phyloP scores from a whole-genome alignment of 2,329 filamentous ascomycete species.

The Ceratocystiopsis sp. region DNA sequence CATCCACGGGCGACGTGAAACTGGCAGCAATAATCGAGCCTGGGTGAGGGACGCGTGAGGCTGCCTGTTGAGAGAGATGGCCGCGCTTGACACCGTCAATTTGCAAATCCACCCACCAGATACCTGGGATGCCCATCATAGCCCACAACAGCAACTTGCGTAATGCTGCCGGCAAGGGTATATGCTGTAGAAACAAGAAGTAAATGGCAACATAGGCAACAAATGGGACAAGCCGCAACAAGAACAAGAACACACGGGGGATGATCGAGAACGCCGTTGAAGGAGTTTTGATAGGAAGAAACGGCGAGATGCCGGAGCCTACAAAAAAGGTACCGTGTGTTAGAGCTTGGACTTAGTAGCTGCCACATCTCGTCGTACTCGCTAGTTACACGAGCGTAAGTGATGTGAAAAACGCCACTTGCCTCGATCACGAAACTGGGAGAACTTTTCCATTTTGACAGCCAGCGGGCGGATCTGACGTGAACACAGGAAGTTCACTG shows the following conservation, averaged over 20 bases:
- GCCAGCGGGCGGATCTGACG: not conserved
- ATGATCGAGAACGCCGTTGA: slow-evolving; percentile 42
- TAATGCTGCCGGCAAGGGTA: slow-evolving; percentile 40
- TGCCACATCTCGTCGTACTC: too few species aligned
- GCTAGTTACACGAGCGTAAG: too few species aligned
- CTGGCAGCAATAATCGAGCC: slow-evolving; percentile 76
- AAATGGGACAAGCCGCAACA: slow-evolving; percentile 65
- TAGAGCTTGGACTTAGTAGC: not conserved
- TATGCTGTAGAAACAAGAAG: slow-evolving; percentile 67
- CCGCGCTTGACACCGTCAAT: slow-evolving; percentile 93
- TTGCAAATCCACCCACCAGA: slow-evolving; percentile 98
- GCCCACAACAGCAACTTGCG: slow-evolving; percentile 82
- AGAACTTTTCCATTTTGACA: slow-evolving; percentile 72
- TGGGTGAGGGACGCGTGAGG: slow-evolving; percentile 57
- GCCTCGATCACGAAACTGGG: slow-evolving; percentile 84
- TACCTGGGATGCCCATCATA: slow-evolving; percentile 72
- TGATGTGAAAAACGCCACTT: slow-evolving; percentile 7
- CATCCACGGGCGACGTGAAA: slow-evolving; percentile 84
- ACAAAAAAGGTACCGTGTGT: not conserved
- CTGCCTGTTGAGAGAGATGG: slow-evolving; percentile 58
- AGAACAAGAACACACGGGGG: slow-evolving; percentile 56
- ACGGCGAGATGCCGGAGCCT: slow-evolving; percentile 94
- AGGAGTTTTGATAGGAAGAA: slow-evolving; percentile 63
- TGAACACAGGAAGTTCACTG: not conserved
- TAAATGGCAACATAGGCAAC: slow-evolving; percentile 50